phyloP scores from a whole-genome alignment of 768 basidiomycete genomes.

The Gautieria morchelliformis region DNA sequence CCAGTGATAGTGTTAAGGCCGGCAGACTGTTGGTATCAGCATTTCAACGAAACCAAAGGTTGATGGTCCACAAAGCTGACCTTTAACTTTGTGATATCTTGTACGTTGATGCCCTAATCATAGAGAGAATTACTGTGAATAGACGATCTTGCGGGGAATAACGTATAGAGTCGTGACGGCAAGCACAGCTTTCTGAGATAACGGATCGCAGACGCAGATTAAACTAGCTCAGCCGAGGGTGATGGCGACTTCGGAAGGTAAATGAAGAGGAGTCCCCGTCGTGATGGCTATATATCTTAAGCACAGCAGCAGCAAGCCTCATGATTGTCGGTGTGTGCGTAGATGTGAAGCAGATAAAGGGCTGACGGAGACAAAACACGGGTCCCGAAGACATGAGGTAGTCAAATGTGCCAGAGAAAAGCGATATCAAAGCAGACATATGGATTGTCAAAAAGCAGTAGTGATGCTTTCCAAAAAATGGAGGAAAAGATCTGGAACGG shows the following conservation, averaged over 20 bases:
- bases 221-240: too few species aligned
- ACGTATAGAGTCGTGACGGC: conserved; percentile 6
- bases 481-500: too few species aligned
- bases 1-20: conserved; percentile 80
- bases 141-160: background rate
- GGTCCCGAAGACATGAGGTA: too few species aligned
- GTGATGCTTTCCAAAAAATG: background rate
- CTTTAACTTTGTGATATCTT: conserved; percentile 92
- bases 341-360: background rate
- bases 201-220: too few species aligned
- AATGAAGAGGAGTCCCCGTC: too few species aligned
- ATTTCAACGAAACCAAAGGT: background rate
- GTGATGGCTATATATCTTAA: too few species aligned
- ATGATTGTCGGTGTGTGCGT: background rate
- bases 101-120: conserved; percentile 84
- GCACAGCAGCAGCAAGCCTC: too few species aligned
- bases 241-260: too few species aligned
- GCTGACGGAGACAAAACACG: background rate
- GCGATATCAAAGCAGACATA: too few species aligned
- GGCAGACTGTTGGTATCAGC: conserved; percentile 40
- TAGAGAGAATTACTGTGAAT: background rate
- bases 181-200: conserved; percentile 18
- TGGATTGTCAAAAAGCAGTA: background rate
- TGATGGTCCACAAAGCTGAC: conserved; percentile 26
- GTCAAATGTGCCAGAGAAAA: too few species aligned